These are phyloP conservation scores for Eragrostis nindensis DNA, from an alignment of 176 grass and related monocot species.

Conservation along the genomic window DNA sequence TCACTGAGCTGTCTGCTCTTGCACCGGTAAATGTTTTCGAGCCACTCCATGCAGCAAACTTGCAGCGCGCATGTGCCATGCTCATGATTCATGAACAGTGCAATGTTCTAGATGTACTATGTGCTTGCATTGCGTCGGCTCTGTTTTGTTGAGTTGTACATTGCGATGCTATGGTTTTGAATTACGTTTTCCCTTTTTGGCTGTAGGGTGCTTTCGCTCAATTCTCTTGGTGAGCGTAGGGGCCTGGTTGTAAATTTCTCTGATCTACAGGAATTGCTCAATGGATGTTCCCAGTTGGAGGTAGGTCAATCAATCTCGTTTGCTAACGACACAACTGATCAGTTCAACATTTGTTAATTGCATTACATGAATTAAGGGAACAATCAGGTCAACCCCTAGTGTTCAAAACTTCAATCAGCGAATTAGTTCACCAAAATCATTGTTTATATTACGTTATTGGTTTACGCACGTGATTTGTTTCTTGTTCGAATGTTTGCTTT, in stretches of 20 bases:
- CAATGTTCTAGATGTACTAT: neutral
- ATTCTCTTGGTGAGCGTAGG: constrained; percentile 63
- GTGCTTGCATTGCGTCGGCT: neutral
- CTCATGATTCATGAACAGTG: neutral
- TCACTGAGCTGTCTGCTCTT: neutral
- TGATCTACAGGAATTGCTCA: constrained; percentile 77
- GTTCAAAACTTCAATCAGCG: constrained; percentile 5
- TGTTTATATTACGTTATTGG: neutral
- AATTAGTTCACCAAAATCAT: constrained; percentile 12
- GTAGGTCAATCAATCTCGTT: constrained; percentile 34
- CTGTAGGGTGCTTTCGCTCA: constrained; percentile 77
- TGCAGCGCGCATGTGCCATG: neutral
- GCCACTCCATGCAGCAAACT: neutral
- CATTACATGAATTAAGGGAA: constrained; percentile 23
- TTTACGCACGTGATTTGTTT: neutral
- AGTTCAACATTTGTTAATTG: neutral
- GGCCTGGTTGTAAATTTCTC: constrained; percentile 64
- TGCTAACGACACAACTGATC: neutral
- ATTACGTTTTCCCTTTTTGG: constrained; percentile 11
- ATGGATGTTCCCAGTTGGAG: constrained; percentile 85
- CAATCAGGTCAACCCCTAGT: neutral
- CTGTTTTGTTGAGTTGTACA: neutral
- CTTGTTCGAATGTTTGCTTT: neutral
- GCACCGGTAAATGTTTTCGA: neutral
- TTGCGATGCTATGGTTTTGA: neutral